Base-by-base conservation (phyloP, 2,329 filamentous ascomycete species). In the Ambrosiella xylebori region DNA sequence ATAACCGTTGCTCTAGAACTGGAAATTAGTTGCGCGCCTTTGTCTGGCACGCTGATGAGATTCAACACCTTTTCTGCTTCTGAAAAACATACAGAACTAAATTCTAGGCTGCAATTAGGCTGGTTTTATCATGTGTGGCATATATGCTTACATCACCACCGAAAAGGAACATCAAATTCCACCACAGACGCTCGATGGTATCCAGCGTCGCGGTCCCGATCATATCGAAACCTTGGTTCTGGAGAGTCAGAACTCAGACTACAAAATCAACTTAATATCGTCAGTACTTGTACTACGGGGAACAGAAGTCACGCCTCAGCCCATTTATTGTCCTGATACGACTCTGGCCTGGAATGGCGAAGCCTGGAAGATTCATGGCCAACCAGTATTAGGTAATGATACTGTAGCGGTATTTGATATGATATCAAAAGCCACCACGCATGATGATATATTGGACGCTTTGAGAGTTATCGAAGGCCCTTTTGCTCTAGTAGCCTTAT, bases 291-390 rank as follows among this genome's bases (percentile, higher is more conserved):
- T 27, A 8, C 45, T 56, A 15, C 55, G 55, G 12, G 47, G 51
- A 5, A 19, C 37, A 7, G 27, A 27, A 27, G 36, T 39, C 12
- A 57, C 36, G 15, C 27, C 15, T 11, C 55, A 57, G 36, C 55
- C 47, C 15, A 47, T 57, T 12, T n/a, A 17, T 40, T 13, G 27
- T 8, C 35, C 15, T 51, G 35, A 50, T 40, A 54, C 45, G 38
- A 52, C 17, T 8, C 75, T 98, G 1, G 96, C 91, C 75, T 98
- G 93, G 93, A 98, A 98, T 66, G 93, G 93, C 49, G 93, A 98
- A 68, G 91, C 89, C 1, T 98, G 93, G 93, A 84, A 78, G 59
- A 76, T 95, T 54, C 71, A 70, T 7, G 76, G 75, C 39, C 64
- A 76, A 8, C 65, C 68, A 1, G 73, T 95, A n/a, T 60, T 65